phyloP scores from a whole-genome alignment of 164 flowering plant genomes.

The Chimonanthus praecox region DNA sequence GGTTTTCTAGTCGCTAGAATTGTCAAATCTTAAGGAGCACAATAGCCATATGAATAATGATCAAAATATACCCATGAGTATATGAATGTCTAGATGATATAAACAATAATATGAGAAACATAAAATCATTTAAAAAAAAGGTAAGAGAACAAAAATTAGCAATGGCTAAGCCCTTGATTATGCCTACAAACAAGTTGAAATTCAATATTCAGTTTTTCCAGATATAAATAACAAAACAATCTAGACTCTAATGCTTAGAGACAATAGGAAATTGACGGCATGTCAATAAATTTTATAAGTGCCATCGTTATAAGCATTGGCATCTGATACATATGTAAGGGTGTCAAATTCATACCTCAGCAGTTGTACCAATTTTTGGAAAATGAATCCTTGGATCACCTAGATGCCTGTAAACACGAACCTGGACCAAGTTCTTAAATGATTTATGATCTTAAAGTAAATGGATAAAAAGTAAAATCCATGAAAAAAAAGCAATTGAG shows the following conservation, averaged over 20 bases:
- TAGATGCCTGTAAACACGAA: slow-evolving; percentile 41
- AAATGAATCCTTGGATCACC: slow-evolving; percentile 31
- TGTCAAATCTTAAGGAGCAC: slow-evolving; percentile 65
- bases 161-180: background rate
- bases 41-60: background rate
- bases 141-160: background rate
- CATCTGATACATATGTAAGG: background rate
- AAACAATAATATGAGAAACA: no score
- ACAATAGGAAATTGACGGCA: background rate
- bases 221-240: background rate
- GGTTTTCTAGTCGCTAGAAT: slow-evolving; percentile 64
- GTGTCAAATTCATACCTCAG: slow-evolving; percentile 53
- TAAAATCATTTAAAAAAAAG: background rate
- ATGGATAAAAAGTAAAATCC: background rate
- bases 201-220: no score
- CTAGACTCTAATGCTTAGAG: background rate
- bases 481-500: slow-evolving; percentile 3
- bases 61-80: no score
- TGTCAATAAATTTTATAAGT: background rate
- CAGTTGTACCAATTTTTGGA: slow-evolving; percentile 78
- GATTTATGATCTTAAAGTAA: background rate
- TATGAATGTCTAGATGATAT: no score
- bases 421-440: slow-evolving; percentile 33
- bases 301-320: background rate
- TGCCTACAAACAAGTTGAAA: no score